Conservation (phyloP, 805 yeast genomes). For the Yarrowia porcina region DNA sequence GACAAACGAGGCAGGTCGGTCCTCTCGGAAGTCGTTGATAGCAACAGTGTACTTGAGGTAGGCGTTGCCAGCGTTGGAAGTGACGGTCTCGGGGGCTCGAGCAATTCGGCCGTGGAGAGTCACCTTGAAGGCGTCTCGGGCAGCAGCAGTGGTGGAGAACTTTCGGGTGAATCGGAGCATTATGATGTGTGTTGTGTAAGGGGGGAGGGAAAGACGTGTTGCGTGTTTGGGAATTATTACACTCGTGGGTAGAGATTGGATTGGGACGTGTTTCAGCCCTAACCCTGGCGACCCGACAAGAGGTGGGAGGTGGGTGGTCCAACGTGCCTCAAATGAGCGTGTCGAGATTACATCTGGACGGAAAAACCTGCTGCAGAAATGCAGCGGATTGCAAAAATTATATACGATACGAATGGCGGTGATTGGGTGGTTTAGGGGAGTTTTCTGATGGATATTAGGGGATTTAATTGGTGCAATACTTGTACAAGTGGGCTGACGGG, state of each 20-base stretch:
- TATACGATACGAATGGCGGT: too few species aligned
- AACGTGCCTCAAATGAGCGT: conserved; percentile 10
- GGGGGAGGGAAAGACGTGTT: neutral
- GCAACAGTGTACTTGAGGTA: conserved; percentile 17
- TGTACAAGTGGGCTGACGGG: conserved; percentile 16
- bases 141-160: conserved; percentile 20
- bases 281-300: conserved; percentile 21
- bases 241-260: neutral
- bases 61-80: conserved; percentile 1
- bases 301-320: too few species aligned
- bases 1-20: conserved; percentile 14
- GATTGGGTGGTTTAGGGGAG: too few species aligned
- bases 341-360: neutral
- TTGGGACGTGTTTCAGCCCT: conserved; percentile 18
- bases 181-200: neutral
- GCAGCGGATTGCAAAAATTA: neutral
- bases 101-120: conserved; percentile 24
- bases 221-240: neutral
- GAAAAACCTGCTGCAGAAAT: conserved; percentile 5
- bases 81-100: conserved; percentile 5
- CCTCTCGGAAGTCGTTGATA: conserved; percentile 23
- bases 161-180: conserved; percentile 23
- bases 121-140: conserved; percentile 25
- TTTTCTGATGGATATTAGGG: too few species aligned
- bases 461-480: too few species aligned